A percentile compares a stretch with the other conserved stretches of the same genome.
phyloP scores from a whole-genome alignment of 2,329 filamentous ascomycete genomes.

The Sporothrix euskadiensis region DNA sequence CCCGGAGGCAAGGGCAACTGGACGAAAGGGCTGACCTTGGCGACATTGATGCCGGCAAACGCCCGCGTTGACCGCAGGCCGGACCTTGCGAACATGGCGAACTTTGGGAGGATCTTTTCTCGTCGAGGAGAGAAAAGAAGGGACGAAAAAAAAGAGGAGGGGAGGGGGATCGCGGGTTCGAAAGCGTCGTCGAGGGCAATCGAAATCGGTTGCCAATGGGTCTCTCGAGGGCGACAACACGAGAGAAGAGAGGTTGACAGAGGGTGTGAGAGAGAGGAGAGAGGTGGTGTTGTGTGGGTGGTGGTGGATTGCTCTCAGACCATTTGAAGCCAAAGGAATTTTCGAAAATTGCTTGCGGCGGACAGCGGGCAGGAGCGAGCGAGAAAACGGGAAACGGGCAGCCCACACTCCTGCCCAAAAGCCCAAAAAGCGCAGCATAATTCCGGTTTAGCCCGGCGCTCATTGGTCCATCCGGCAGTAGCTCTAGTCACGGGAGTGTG shows the following conservation, averaged over 20 bases:
- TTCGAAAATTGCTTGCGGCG: slow-evolving; percentile 28
- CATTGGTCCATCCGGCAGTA: slow-evolving; percentile 34
- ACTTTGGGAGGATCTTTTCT: slow-evolving; percentile 37
- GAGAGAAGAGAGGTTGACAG: slow-evolving; percentile 1
- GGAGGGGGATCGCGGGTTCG: slow-evolving; percentile 3
- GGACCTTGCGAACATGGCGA: slow-evolving; percentile 87
- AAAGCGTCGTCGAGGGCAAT: slow-evolving; percentile 12
- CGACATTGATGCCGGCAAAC: slow-evolving; percentile 71
- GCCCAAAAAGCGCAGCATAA: slow-evolving; percentile 28
- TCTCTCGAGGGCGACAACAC: slow-evolving; percentile 3
- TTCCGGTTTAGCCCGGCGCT: slow-evolving; percentile 36
- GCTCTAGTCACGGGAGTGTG: slow-evolving; percentile 13
- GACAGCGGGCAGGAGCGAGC: slow-evolving; percentile 32
- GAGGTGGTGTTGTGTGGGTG: slow-evolving; percentile 19
- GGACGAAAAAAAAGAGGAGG: slow-evolving; percentile 30
- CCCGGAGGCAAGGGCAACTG: background rate
- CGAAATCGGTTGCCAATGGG: background rate
- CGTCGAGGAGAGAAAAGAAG: slow-evolving; percentile 38
- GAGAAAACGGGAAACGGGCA: slow-evolving; percentile 23
- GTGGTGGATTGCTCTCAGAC: slow-evolving; percentile 31
- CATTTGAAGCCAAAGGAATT: slow-evolving; percentile 31
- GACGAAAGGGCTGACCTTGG: slow-evolving; percentile 58
- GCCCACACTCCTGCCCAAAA: background rate
- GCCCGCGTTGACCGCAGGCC: slow-evolving; percentile 85
- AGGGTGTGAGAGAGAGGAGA: background rate